Conservation (phyloP, 345 rosid species). For the Luvunga scandens region DNA sequence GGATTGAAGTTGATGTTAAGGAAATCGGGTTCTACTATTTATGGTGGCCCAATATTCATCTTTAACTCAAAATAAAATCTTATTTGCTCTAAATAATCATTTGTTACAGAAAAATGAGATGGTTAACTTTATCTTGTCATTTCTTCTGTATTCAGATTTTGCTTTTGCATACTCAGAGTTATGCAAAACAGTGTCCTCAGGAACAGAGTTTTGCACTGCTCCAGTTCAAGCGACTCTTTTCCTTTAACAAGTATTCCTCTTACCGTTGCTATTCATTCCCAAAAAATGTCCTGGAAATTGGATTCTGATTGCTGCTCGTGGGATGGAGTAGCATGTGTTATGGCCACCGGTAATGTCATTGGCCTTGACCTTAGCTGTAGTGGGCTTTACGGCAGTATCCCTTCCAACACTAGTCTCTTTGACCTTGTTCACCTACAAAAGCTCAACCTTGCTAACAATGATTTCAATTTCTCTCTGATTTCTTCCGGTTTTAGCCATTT, state of each 20-base stretch:
- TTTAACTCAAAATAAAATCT: neutral
- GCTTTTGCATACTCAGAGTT: neutral
- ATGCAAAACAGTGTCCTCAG: neutral
- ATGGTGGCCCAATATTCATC: neutral
- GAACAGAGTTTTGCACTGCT: constrained; percentile 4
- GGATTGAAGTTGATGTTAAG: neutral
- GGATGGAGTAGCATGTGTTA: neutral
- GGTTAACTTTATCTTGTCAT: neutral
- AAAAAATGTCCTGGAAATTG: neutral
- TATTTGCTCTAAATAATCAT: neutral
- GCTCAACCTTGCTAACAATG: neutral
- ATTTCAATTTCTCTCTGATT: neutral
- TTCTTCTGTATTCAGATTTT: neutral
- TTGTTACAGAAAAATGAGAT: neutral
- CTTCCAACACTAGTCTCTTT: neutral
- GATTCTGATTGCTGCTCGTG: neutral
- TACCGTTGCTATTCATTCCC: neutral
- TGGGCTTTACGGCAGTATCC: neutral
- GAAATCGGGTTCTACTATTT: neutral
- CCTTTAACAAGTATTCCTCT: neutral
- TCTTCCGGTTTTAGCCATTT: neutral
- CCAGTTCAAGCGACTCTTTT: constrained; percentile 6
- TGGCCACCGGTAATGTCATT: neutral
- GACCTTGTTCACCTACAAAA: neutral
- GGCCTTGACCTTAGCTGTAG: neutral